Conservation (phyloP, 768 basidiomycete genomes). For the Lactarius sanguifluus region DNA sequence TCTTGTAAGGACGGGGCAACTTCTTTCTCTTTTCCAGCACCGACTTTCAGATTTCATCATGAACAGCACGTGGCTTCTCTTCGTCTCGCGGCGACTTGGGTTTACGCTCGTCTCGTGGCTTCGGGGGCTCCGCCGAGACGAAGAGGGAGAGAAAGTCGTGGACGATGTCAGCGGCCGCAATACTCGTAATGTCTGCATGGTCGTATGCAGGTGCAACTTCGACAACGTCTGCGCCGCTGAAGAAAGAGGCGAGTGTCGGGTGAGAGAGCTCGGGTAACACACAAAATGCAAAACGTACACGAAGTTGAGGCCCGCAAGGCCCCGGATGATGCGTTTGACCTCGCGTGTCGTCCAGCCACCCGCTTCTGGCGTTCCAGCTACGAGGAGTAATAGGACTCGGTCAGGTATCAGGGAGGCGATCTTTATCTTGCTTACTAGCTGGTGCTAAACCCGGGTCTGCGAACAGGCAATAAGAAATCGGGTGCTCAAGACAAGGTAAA, state of each 20-base stretch:
- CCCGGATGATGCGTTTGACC: conserved; percentile 76
- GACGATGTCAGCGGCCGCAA: conserved; percentile 66
- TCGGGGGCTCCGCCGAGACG: conserved; percentile 44
- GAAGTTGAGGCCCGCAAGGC: conserved; percentile 75
- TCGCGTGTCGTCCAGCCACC: conserved; percentile 86
- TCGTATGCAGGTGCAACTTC: conserved; percentile 77
- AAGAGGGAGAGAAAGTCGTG: conserved; percentile 69
- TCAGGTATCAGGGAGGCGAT: not conserved
- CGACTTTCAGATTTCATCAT: conserved; percentile 35
- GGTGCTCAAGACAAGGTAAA: too few species aligned
- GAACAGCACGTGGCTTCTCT: conserved; percentile 17
- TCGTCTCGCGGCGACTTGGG: not conserved
- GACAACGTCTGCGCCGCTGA: conserved; percentile 68
- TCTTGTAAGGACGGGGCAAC: not conserved
- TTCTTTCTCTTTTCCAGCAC: conserved; percentile 10
- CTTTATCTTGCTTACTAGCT: conserved; percentile 36
- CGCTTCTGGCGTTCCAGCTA: conserved; percentile 81
- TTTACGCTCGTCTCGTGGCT: conserved; percentile 30
- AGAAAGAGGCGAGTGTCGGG: not conserved
- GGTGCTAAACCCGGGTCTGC: conserved; percentile 77
- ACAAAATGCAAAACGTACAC: conserved; percentile 49
- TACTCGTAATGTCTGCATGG: conserved; percentile 67
- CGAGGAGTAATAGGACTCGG: not conserved
- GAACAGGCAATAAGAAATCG: conserved; percentile 15
- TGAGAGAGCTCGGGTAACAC: not conserved